Evolutionary conservation across 139 green algal genomes (phyloP), one percentile per base, ranked within the genome.

Genomic region (Coelastrella sp.): DNA sequence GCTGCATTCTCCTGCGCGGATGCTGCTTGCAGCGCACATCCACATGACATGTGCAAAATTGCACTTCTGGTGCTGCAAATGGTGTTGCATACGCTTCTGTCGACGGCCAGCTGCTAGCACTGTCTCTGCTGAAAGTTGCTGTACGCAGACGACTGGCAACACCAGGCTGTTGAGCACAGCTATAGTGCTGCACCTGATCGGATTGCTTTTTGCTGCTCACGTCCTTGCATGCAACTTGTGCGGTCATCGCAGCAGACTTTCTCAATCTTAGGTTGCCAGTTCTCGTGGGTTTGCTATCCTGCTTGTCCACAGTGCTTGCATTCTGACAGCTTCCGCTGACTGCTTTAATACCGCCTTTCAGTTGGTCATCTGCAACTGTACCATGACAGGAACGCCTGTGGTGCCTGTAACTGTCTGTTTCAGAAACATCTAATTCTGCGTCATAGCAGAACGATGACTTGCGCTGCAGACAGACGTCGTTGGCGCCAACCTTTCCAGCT

Each of bases 31-130:
- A 64, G 6, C 21, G 53, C 53, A 30, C n/a, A 64, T 21, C 19
- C 53, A 32, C 23, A 38, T 77, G 38, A 27, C 68, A 77, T 37
- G 37, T 59, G 68, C 68, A 77, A 19, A 38, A 37, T 17, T 77
- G 68, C 21, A 77, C 68, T 5, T 77, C 68, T 38, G 68, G 68
- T 23, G 68, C 68, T 32, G 68, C 68, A 59, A 77, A 77, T 15
- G 68, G 68, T 6, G 68, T 59, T 34, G 38, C 53, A 21, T 64
- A 48, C n/a, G n/a, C n/a, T n/a, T n/a, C n/a, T n/a, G n/a, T n/a
- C n/a, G n/a, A n/a, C n/a, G n/a, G n/a, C n/a, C n/a, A n/a, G n/a
- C n/a, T n/a, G n/a, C n/a, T n/a, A n/a, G n/a, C n/a, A n/a, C n/a
- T n/a, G n/a, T n/a, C n/a, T n/a, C n/a, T n/a, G 64, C 30, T 34